Evolutionary conservation across 129 eudicot species (phyloP), one percentile per base, ranked within the genome.

Genomic region (Tanacetum coccineum): DNA sequence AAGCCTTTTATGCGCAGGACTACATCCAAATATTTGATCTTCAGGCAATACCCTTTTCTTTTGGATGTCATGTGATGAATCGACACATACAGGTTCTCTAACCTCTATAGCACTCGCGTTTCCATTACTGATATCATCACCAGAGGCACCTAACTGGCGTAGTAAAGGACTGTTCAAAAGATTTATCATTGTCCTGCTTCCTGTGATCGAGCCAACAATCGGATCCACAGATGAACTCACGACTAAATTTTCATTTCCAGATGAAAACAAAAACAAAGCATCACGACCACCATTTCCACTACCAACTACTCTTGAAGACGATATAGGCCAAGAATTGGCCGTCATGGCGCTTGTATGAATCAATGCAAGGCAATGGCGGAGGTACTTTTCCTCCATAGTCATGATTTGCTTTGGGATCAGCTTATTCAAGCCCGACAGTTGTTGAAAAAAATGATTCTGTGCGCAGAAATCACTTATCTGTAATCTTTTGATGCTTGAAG

Each of bases 141-240:
- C 82, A 39, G 75, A 18, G 46, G 60, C 56, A 3, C 81, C 80
- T 48, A 65, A 85, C 32, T 70, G 75, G 50, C 75, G 67, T 58
- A 88, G 76, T 66, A 88, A 80, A 39, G 95, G 89, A 66, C 87
- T 93, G 9, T 62, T 82, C 68, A 88, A 73, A 76, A 93, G 84
- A 68, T 79, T 86, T 60, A 81, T 63, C 95, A 86, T 88, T 67
- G 87, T 88, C 61, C 70, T 71, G 87, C 95, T 86, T 54, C 76
- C 79, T 32, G 83, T 78, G 51, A 93, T 78, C 36, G 89, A 72
- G 59, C 87, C 92, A 66, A 81, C 73, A 58, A 82, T 70, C 53
- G 74, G 71, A 61, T 83, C 52, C 17, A 64, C 80, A 11, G 53
- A 64, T 4, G 89, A 63, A 69, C 78, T 50, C 14, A 62, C 4